These are phyloP conservation scores for Endotrypanum monterogeii DNA, from an alignment of 208 protist species.

Conservation along the genomic window DNA sequence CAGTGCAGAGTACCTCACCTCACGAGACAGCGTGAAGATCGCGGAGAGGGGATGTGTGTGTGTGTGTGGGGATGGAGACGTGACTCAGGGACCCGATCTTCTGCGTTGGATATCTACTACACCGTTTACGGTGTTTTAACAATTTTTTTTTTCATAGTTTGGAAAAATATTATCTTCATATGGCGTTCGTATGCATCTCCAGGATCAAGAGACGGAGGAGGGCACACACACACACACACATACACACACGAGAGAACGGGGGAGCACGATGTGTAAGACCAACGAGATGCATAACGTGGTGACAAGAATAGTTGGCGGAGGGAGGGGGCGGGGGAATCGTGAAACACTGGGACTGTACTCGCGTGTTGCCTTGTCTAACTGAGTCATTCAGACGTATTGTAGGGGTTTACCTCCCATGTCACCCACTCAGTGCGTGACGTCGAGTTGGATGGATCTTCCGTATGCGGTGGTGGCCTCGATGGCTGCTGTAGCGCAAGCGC, in stretches of 20 bases:
- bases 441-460: not conserved
- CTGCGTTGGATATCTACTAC: not conserved
- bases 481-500: not conserved
- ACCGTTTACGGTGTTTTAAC: not conserved
- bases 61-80: not conserved
- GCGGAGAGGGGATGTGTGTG: not conserved
- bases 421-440: conserved; percentile 4
- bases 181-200: no score
- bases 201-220: not conserved
- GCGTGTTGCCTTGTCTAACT: conserved; percentile 5
- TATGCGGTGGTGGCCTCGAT: not conserved
- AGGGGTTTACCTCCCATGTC: conserved; percentile 13
- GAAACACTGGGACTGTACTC: not conserved
- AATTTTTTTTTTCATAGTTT: no score
- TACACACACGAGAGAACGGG: not conserved
- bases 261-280: not conserved
- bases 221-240: not conserved
- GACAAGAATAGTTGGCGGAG: no score
- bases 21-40: not conserved
- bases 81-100: not conserved
- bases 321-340: not conserved
- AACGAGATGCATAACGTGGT: not conserved
- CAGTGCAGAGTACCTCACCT: not conserved
- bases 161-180: no score
- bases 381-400: not conserved